phyloP scores from a whole-genome alignment of 139 green algal species.

The Mesotaenium endlicherianum region DNA sequence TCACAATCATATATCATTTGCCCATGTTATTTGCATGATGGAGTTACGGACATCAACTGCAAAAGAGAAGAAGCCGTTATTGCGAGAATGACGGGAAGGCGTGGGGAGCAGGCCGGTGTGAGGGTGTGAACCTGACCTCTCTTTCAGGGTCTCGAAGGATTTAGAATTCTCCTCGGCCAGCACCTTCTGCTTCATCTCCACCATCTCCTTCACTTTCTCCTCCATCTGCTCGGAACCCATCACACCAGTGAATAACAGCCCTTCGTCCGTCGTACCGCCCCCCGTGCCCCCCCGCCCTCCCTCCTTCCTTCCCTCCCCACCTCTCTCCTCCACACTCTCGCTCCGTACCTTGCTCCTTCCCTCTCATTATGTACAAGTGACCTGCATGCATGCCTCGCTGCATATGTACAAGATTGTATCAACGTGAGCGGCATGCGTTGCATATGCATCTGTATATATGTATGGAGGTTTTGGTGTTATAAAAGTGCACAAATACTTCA shows the following conservation, averaged over 20 bases:
- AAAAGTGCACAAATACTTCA: too few relatives aligned
- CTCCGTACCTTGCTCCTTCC: background rate
- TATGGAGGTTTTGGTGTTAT: too few relatives aligned
- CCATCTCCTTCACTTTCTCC: slow-evolving; percentile 55
- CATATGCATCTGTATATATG: too few relatives aligned
- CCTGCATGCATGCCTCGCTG: background rate
- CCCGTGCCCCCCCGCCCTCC: background rate
- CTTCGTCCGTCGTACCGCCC: too few relatives aligned
- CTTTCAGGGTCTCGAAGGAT: slow-evolving; percentile 43
- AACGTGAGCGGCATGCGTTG: too few relatives aligned
- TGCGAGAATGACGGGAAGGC: too few relatives aligned
- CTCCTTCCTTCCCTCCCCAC: background rate
- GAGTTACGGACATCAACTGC: too few relatives aligned
- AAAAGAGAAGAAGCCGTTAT: too few relatives aligned
- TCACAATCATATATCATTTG: too few relatives aligned
- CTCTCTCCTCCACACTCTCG: background rate
- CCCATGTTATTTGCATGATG: too few relatives aligned
- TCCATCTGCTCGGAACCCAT: slow-evolving; percentile 37
- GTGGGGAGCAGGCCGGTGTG: too few relatives aligned
- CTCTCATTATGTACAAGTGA: too few relatives aligned
- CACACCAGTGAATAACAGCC: background rate
- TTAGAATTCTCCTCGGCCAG: slow-evolving; percentile 49
- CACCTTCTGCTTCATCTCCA: slow-evolving; percentile 52
- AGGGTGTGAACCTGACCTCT: slow-evolving; percentile 36
- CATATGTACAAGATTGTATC: background rate